phyloP scores from a whole-genome alignment of 106 monocot species.

The Phalaenopsis aphrodite region DNA sequence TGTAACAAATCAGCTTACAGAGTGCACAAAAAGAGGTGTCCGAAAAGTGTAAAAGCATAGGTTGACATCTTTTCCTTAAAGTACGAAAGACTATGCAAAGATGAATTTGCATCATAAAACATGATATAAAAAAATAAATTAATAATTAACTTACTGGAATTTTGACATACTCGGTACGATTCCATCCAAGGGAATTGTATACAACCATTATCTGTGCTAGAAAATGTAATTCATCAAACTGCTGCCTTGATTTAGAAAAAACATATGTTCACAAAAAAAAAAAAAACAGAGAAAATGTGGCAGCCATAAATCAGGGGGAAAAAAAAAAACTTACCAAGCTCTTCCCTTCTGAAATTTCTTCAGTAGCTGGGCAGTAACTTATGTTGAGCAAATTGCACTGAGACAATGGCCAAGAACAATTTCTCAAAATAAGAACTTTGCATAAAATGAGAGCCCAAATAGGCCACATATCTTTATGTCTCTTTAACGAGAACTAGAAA shows the following conservation, averaged over 20 bases:
- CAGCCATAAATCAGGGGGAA: not conserved
- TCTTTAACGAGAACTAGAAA: not conserved
- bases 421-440: not conserved
- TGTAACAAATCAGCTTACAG: not conserved
- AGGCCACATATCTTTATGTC: not conserved
- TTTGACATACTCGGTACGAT: constrained; percentile 24
- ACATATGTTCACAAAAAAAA: not conserved
- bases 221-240: constrained; percentile 4
- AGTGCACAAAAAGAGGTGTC: not conserved
- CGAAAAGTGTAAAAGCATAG: not conserved
- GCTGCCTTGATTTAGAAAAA: not conserved
- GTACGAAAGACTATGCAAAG: not conserved
- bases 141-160: constrained; percentile 35
- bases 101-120: not conserved
- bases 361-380: constrained; percentile 75
- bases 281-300: not conserved
- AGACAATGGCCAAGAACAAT: constrained; percentile 6
- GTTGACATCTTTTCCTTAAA: not conserved
- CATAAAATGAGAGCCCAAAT: not conserved
- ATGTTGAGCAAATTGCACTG: constrained; percentile 76
- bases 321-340: constrained; percentile 42
- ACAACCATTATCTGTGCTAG: constrained; percentile 31
- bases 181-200: constrained; percentile 54
- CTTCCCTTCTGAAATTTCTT: constrained; percentile 36
- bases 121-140: not conserved